A percentile compares a stretch with the other conserved stretches of the same genome.
phyloP scores from a whole-genome alignment of 2,329 filamentous ascomycete genomes.

The Coleophoma eucalyptorum region DNA sequence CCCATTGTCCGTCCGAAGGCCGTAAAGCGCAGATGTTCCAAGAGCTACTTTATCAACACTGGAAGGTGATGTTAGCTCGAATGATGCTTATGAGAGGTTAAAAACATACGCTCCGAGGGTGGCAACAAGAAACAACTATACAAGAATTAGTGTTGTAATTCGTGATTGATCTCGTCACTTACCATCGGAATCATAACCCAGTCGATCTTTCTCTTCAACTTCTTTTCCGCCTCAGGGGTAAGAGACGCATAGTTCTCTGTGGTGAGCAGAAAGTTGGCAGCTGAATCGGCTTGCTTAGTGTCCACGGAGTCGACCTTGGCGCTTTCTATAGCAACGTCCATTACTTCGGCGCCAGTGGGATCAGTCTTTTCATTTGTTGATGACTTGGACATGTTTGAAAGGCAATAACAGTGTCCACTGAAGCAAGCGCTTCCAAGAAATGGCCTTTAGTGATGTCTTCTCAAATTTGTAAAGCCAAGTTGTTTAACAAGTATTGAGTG shows the following conservation, averaged over 20 bases:
- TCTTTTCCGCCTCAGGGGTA: constrained; percentile 3
- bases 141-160: not conserved
- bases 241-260: not conserved
- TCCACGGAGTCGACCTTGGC: not conserved
- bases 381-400: no score
- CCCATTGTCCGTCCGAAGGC: constrained; percentile 25
- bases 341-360: not conserved
- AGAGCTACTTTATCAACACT: constrained; percentile 28
- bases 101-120: constrained; percentile 20
- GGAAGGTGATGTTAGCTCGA: no score
- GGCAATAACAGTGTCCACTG: no score
- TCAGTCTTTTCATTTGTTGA: no score
- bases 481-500: no score
- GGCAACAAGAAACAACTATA: constrained; percentile 20
- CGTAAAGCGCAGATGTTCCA: constrained; percentile 28
- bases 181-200: constrained; percentile 9
- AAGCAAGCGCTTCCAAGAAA: no score
- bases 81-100: no score
- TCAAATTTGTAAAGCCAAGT: no score
- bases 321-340: not conserved
- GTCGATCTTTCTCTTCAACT: constrained; percentile 7
- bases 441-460: no score
- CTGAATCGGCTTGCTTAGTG: not conserved
- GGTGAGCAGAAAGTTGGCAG: constrained; percentile 36
- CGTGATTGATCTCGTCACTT: constrained; percentile 29